Evolutionary conservation across 352 stramenopile species (phyloP).

Genomic region (Phytophthora tubulina): DNA sequence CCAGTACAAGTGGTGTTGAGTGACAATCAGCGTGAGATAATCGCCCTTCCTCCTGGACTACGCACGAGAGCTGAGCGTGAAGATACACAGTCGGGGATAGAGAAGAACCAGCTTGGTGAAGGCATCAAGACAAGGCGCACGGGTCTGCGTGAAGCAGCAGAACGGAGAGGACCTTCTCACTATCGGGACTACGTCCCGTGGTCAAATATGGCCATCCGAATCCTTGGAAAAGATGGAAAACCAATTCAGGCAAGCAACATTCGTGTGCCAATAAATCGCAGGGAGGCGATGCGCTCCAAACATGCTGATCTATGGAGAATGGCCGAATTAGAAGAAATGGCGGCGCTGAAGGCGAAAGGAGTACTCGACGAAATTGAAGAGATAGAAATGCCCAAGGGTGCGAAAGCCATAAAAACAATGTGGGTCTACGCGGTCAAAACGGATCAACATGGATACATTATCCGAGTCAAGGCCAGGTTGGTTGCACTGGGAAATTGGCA

Average conservation of each 20-base stretch:
- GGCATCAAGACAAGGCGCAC: background rate
- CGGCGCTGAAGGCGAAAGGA: background rate
- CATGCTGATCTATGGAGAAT: background rate
- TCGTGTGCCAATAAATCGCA: background rate
- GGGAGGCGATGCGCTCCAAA: background rate
- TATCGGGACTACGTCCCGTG: constrained; percentile 1
- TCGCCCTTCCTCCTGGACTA: background rate
- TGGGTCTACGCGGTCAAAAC: constrained; percentile 10
- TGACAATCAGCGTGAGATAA: too few species aligned
- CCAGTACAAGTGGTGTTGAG: too few species aligned
- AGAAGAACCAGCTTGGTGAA: background rate
- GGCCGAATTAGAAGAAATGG: constrained; percentile 10
- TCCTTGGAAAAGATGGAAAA: background rate
- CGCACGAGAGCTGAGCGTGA: background rate
- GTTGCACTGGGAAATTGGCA: constrained; percentile 14
- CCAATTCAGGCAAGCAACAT: background rate
- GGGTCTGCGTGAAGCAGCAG: background rate
- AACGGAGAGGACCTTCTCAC: background rate
- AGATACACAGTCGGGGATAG: background rate
- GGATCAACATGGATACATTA: constrained; percentile 13
- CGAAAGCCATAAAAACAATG: background rate
- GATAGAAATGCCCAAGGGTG: background rate
- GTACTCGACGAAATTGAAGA: constrained; percentile 5
- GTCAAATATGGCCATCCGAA: background rate
- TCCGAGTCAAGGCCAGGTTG: background rate